Base-by-base conservation (phyloP, 148 eudicot genomes). In the Salicornia ramosissima region DNA sequence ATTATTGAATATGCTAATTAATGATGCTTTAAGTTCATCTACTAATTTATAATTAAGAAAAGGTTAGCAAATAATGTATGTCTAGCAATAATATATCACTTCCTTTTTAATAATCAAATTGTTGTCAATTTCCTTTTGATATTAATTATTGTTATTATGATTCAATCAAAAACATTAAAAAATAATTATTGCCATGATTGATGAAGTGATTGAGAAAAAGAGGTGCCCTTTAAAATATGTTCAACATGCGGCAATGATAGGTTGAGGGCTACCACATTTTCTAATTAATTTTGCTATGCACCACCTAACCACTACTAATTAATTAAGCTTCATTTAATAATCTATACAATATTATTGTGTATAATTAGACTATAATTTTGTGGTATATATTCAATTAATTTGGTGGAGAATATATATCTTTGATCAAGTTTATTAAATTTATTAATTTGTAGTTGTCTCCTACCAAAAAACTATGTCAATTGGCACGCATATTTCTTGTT, bases 161-260 rank as follows among this genome's bases (percentile, higher is more conserved):
- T n/a, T n/a, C n/a, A n/a, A n/a, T n/a, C n/a, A n/a, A n/a, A n/a
- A n/a, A n/a, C n/a, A n/a, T n/a, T n/a, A n/a, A n/a, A n/a, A n/a
- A n/a, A 16, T 58, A 31, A 16, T 0, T 31, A 33, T 60, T 60
- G 40, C 16, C 64, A 60, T 33, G 64, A 60, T 60, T 60, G 64
- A 33, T 34, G 15, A 60, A 10, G n/a, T 60, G 22, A 30, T 58
- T 58, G 4, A 58, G 12, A 15, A 31, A n/a, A 58, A 15, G 40
- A 30, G 40, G 63, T 58, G 21, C 39, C 22, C 40, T 30, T 6
- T 58, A 30, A 18, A 29, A 30, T 15, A 30, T 30, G 39, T 31
- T 58, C 63, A 31, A 58, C 16, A 30, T 29, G 63, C 63, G 33
- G 40, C 30, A 39, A 58, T 58, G 12, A 31, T 12, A 8, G 16